Percentiles rank a stretch among this genome's conserved stretches.
Conservation (phyloP, 73 alveolate species). For the Paramecium pentaurelia region DNA sequence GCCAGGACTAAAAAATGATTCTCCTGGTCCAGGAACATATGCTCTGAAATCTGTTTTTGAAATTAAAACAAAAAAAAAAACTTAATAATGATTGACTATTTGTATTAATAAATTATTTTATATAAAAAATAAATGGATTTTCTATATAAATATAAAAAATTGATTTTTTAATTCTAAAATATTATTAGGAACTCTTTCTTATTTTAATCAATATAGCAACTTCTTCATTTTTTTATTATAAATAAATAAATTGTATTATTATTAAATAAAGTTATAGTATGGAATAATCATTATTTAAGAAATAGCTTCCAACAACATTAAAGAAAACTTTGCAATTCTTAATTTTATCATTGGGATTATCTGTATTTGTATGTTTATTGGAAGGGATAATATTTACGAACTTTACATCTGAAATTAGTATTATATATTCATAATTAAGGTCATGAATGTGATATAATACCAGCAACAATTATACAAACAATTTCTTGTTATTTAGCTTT, state of each 20-base stretch:
- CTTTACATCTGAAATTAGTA: background rate
- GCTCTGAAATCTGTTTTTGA: background rate
- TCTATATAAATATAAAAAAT: too few species aligned
- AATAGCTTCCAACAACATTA: background rate
- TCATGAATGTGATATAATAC: background rate
- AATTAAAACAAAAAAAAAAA: background rate
- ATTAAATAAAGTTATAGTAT: background rate
- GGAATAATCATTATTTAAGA: background rate
- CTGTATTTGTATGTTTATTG: background rate
- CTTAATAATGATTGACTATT: background rate
- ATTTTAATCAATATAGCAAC: too few species aligned
- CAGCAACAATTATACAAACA: background rate
- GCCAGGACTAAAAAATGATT: background rate
- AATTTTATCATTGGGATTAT: background rate
- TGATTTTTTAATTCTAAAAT: too few species aligned
- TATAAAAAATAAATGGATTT: background rate
- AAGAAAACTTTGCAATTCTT: background rate
- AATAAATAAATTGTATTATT: background rate
- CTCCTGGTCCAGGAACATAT: conserved; percentile 34
- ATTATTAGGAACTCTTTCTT: too few species aligned
- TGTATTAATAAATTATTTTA: background rate
- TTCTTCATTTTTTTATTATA: background rate
- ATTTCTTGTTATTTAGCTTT: background rate
- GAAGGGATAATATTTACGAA: background rate
- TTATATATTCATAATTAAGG: background rate